These are phyloP conservation scores for Raffaelea ambrosiae DNA, from an alignment of 2,329 filamentous ascomycete species.

Conservation along the genomic window DNA sequence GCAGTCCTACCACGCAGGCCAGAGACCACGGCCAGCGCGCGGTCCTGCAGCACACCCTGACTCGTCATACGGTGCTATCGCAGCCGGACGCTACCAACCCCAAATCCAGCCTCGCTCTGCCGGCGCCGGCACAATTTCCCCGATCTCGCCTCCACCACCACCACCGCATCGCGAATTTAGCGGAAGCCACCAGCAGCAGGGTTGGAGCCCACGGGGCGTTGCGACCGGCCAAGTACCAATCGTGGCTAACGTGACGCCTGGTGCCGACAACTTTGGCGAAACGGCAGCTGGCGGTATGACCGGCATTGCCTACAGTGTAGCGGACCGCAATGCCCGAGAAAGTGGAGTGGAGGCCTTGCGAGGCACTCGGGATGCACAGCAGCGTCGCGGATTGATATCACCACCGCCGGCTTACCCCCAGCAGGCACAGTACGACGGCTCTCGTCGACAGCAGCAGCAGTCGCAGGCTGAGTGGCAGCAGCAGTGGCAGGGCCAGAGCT, in stretches of 20 bases:
- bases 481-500: slow-evolving; percentile 9
- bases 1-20: too few species aligned
- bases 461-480: slow-evolving; percentile 3
- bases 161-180: slow-evolving; percentile 12
- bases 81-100: slow-evolving; percentile 3
- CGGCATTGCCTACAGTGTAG: slow-evolving; percentile 58
- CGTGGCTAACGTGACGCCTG: slow-evolving; percentile 44
- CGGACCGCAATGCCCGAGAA: slow-evolving; percentile 54
- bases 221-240: slow-evolving; percentile 12
- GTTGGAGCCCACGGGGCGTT: neutral
- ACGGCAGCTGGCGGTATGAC: slow-evolving; percentile 57
- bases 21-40: slow-evolving; percentile 4
- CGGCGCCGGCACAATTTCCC: slow-evolving; percentile 21
- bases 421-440: slow-evolving; percentile 7
- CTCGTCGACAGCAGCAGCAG: slow-evolving; percentile 14
- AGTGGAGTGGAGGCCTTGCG: slow-evolving; percentile 57
- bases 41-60: slow-evolving; percentile 25
- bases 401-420: slow-evolving; percentile 16
- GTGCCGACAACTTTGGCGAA: slow-evolving; percentile 59
- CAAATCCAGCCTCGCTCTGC: slow-evolving; percentile 15
- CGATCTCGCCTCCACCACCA: slow-evolving; percentile 17
- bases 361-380: slow-evolving; percentile 16
- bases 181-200: too few species aligned
- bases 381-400: slow-evolving; percentile 15
- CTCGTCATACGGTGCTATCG: slow-evolving; percentile 20